Base-by-base conservation (phyloP, 768 basidiomycete genomes). In the Leccinum subtestaceum region DNA sequence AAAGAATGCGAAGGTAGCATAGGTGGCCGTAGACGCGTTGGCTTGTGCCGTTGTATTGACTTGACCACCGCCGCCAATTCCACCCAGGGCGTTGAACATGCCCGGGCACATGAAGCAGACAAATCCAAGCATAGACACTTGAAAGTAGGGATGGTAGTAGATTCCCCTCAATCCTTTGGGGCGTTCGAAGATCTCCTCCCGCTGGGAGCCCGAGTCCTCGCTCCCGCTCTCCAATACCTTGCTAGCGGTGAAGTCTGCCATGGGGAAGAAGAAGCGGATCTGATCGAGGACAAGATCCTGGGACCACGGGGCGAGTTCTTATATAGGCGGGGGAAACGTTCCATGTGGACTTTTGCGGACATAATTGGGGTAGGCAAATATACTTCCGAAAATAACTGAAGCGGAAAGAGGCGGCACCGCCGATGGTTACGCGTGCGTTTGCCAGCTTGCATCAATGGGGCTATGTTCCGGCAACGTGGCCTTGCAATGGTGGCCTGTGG, bases 1-100 rank as follows among this genome's bases (percentile, higher is more conserved):
- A 12, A 76, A 78, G 58, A 81, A 73, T 4, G 86, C 82, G 63
- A 87, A 88, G 4, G 80, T 81, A 3, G 84, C 72, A 66, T 93
- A 92, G 13, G 90, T 73, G 3, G 88, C 84, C 1, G 84, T 76
- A 65, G 87, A 86, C 2, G 88, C 81, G 64, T 93, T 89, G 17
- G 89, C 84, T 67, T 81, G 83, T 12, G 85, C 88, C 4, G 76
- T 78, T 12, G 83, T 67, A 65, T 89, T 84, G 45, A 90, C 69
- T 73, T 88, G 87, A 4, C 92, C 92, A 49, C 88, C 90, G 48
- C 80, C 90, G 4, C 92, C 92, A 55, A 95, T 78, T 23, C 92
- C 89, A 60, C 84, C 88, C 62, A 92, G 73, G 3, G 90, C 85
- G 66, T 93, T 93, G 75, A 91, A 93, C 57, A 91, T 80, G 56